A percentile compares a stretch with the other conserved stretches of the same genome.
These are phyloP conservation scores for Penicillium odoratum DNA, from an alignment of 495 filamentous ascomycete species.

Conservation along the genomic window DNA sequence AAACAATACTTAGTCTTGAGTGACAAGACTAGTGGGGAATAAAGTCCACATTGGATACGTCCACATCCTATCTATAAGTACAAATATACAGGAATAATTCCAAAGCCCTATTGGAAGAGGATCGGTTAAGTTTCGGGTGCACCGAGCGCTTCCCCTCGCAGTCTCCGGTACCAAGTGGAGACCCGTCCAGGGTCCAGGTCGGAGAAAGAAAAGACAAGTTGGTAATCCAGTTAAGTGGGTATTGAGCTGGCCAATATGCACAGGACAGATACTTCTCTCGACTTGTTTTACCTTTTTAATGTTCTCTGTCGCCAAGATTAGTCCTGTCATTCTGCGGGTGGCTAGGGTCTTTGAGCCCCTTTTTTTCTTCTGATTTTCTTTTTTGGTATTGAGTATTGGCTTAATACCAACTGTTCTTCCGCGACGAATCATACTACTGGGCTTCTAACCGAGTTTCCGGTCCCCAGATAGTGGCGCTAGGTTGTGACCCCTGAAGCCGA, in stretches of 20 bases:
- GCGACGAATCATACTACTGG: neutral
- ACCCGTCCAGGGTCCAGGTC: neutral
- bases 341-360: neutral
- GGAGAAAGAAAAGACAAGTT: neutral
- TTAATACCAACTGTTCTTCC: neutral
- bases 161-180: neutral
- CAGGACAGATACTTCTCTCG: neutral
- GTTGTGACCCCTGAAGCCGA: neutral
- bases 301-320: neutral
- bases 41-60: neutral
- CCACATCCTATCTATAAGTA: neutral
- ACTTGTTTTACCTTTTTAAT: neutral
- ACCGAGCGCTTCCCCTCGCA: too few species aligned
- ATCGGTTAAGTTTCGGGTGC: neutral
- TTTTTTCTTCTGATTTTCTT: neutral
- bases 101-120: neutral
- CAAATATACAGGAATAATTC: neutral
- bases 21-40: neutral
- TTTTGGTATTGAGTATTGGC: neutral
- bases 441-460: neutral
- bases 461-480: neutral
- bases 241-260: neutral
- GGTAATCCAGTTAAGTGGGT: neutral
- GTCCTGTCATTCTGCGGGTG: neutral
- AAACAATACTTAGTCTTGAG: neutral